Evolutionary conservation across 2,329 filamentous ascomycete species (phyloP), one percentile per base, ranked within the genome.

Genomic region (Colletotrichum eremochloae): DNA sequence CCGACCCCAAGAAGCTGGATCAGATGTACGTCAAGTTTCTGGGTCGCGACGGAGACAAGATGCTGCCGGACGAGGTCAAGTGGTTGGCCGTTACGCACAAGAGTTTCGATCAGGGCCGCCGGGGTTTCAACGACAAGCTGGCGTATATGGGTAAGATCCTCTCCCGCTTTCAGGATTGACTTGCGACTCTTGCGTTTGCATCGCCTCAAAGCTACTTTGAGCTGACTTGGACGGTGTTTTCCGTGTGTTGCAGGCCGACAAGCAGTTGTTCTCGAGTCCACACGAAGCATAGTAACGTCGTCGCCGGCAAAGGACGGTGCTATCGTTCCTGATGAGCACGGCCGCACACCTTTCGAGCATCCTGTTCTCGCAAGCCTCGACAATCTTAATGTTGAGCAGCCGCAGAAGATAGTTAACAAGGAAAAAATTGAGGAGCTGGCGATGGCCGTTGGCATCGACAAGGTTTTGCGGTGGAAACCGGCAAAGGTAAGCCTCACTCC

Each of bases 11-110:
- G 75, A 86, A 87, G 78, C 86, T 99, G 67, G 93, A 98, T 80
- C 86, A 89, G 61, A 93, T 94, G 81, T 97, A 98, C 82, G 87
- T 89, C 75, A 86, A 87, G 65, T 88, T 98, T 76, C 84, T 98
- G 67, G 96, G 95, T 7, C 86, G 86, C 58, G 90, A 88, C 57
- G 94, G 93, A 69, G 89, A 93, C 76, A 89, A 88, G 76, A 81
- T 96, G 80, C 86, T 99, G 70, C 91, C 93, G 2, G 95, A 98
- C 20, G 96, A 99, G 84, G 87, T 96, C 74, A 98, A 98, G 85
- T 99, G 96, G 96, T 86, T 98, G 78, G 95, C 95, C 40, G 90
- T 99, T 68, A 99, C 96, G 75, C 96, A 98, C 83, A 98, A 98
- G 89, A 98, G 95, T 83, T 98, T 97, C 79, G 96, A 99, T 80